Percentiles rank a stretch among this genome's conserved stretches.
These are phyloP conservation scores for Hanseniaspora pseudoguilliermondii DNA, from an alignment of 805 yeast genomes.

Conservation along the genomic window DNA sequence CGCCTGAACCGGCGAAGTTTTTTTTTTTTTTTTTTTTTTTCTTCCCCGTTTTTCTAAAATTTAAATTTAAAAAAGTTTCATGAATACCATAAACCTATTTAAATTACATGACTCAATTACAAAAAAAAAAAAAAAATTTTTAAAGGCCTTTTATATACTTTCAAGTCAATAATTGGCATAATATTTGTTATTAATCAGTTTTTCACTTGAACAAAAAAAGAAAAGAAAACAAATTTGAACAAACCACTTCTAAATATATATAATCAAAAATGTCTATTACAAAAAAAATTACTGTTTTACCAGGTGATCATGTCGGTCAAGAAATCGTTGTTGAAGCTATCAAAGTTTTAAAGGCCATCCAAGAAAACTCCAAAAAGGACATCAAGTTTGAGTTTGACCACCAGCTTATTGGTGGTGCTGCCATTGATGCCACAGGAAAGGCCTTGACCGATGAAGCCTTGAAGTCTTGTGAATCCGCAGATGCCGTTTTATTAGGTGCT, in stretches of 20 bases:
- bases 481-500: conserved; percentile 94
- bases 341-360: conserved; percentile 74
- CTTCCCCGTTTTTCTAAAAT: neutral
- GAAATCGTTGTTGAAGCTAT: conserved; percentile 85
- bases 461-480: conserved; percentile 70
- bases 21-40: neutral
- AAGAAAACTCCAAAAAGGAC: conserved; percentile 35
- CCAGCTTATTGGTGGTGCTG: conserved; percentile 95
- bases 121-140: no score
- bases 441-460: conserved; percentile 81
- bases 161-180: no score
- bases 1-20: conserved; percentile 11
- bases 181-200: no score
- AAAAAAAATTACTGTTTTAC: conserved; percentile 73
- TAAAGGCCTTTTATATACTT: no score
- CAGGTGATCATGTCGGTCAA: conserved; percentile 95
- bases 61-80: neutral
- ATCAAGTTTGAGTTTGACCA: conserved; percentile 63
- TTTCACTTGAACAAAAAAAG: neutral
- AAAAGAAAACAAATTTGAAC: neutral
- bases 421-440: conserved; percentile 89
- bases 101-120: neutral
- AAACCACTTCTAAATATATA: neutral
- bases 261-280: conserved; percentile 13
- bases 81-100: neutral